Evolutionary conservation across 768 basidiomycete genomes (phyloP).

Genomic region (Lactarius hatsudake): DNA sequence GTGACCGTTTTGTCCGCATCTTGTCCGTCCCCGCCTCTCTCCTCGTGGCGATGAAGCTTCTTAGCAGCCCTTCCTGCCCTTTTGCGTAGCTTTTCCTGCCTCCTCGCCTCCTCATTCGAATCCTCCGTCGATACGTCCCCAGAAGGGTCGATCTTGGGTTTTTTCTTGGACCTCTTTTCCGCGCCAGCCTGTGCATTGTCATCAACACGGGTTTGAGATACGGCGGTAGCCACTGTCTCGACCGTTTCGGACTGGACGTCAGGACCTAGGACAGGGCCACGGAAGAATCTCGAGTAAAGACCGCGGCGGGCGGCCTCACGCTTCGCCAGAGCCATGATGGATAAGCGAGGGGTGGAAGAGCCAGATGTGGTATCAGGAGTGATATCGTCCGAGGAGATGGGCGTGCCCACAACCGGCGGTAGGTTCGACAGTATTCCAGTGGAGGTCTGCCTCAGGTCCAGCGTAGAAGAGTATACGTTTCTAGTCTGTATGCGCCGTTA

Average conservation of each 20-base stretch:
- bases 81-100: conserved; percentile 15
- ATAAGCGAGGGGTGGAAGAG: conserved; percentile 38
- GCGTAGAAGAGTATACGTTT: conserved; percentile 21
- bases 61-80: conserved; percentile 27
- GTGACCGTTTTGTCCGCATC: not conserved
- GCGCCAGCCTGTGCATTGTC: not conserved
- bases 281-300: conserved; percentile 80
- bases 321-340: conserved; percentile 63
- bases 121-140: conserved; percentile 5
- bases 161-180: conserved; percentile 10
- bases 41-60: conserved; percentile 17
- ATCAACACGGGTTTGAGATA: not conserved
- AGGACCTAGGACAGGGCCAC: conserved; percentile 66
- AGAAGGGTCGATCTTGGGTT: conserved; percentile 2
- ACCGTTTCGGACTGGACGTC: conserved; percentile 32
- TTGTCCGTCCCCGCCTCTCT: not conserved
- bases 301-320: conserved; percentile 71
- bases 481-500: conserved; percentile 25
- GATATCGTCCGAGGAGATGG: conserved; percentile 40
- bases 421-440: conserved; percentile 78
- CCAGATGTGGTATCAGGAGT: conserved; percentile 35
- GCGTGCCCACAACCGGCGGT: conserved; percentile 51
- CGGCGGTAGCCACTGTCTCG: conserved; percentile 2
- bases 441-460: conserved; percentile 52
- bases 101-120: conserved; percentile 18